These are phyloP conservation scores for Colletotrichum lentis DNA, from an alignment of 2,329 filamentous ascomycete genomes.

Conservation along the genomic window DNA sequence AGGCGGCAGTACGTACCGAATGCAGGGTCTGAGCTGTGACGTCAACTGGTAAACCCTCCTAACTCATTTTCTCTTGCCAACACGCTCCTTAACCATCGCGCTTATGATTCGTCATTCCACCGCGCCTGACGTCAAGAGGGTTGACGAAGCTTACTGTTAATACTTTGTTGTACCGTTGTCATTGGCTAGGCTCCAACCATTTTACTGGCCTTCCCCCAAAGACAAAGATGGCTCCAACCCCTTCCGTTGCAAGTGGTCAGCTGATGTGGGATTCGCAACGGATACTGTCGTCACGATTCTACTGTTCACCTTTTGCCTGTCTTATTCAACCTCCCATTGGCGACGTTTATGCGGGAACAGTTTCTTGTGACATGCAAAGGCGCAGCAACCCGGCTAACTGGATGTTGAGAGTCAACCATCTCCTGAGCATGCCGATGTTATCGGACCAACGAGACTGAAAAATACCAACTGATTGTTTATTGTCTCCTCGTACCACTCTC, in stretches of 20 bases:
- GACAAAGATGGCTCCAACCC: not conserved
- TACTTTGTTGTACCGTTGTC: not conserved
- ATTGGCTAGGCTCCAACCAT: too few species aligned
- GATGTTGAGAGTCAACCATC: not conserved
- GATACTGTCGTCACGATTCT: not conserved
- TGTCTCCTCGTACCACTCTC: not conserved
- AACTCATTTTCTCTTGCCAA: not conserved
- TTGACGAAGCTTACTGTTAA: not conserved
- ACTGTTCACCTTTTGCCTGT: not conserved
- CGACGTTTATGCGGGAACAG: not conserved
- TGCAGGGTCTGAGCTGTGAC: constrained; percentile 12
- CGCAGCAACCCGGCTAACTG: not conserved
- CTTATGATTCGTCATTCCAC: not conserved
- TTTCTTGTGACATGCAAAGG: not conserved
- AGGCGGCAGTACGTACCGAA: not conserved
- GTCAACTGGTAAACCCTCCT: constrained; percentile 10
- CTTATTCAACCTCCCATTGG: not conserved
- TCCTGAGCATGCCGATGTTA: not conserved
- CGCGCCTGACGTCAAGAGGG: not conserved
- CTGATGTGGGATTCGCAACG: not conserved
- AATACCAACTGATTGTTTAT: too few species aligned
- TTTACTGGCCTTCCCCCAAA: not conserved
- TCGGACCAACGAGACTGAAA: too few species aligned
- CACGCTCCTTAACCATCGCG: not conserved
- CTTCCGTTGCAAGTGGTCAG: not conserved